phyloP scores from a whole-genome alignment of 805 yeast species.

The Kodamaea fukazawae region DNA sequence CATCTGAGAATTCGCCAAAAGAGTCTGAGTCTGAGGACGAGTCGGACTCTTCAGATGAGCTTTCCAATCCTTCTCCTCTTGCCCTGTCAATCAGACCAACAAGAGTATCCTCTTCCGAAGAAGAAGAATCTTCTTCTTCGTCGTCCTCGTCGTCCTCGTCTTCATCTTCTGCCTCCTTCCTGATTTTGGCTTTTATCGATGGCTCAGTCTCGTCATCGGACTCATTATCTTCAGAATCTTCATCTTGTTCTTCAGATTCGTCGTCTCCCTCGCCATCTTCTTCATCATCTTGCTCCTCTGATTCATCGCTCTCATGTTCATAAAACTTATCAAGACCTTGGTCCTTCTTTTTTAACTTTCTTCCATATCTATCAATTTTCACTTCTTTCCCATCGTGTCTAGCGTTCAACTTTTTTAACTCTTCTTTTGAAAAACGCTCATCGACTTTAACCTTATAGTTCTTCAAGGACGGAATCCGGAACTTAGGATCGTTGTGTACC shows the following conservation, averaged over 20 bases:
- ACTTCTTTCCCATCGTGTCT: conserved; percentile 52
- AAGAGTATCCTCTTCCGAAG: neutral
- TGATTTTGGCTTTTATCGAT: conserved; percentile 10
- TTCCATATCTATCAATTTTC: conserved; percentile 83
- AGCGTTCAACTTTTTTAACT: conserved; percentile 47
- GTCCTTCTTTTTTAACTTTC: conserved; percentile 52
- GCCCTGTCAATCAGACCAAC: conserved; percentile 5
- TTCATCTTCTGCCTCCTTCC: conserved; percentile 6
- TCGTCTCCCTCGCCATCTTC: conserved; percentile 26
- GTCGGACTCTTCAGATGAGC: conserved; percentile 32
- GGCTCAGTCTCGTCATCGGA: conserved; percentile 14
- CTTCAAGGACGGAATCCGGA: conserved; percentile 67
- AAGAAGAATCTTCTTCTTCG: too few relatives aligned
- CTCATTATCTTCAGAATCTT: conserved; percentile 16
- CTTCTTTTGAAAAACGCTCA: conserved; percentile 73
- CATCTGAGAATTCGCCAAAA: conserved; percentile 41
- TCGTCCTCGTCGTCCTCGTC: conserved; percentile 23
- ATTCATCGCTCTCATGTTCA: conserved; percentile 38
- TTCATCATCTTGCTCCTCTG: conserved; percentile 23
- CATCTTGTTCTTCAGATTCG: conserved; percentile 18
- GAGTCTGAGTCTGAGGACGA: conserved; percentile 44
- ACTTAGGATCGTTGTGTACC: conserved; percentile 85
- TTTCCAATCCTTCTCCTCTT: conserved; percentile 17
- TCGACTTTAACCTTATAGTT: conserved; percentile 77
- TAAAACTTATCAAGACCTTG: conserved; percentile 66